phyloP scores from a whole-genome alignment of 305 asterid genomes.

The Solanum hybrid region DNA sequence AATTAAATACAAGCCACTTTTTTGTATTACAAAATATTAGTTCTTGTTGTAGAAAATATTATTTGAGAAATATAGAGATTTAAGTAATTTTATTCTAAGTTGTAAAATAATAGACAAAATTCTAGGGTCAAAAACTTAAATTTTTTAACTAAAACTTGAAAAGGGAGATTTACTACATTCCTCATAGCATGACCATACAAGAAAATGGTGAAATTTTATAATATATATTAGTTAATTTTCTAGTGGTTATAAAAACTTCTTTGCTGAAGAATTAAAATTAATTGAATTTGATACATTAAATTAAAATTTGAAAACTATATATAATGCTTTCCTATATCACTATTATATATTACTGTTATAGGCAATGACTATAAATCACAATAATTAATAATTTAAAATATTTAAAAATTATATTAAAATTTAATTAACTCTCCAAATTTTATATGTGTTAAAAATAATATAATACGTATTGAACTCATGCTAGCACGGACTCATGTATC shows the following conservation, averaged over 20 bases:
- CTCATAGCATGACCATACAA: neutral
- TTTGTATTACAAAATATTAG: neutral
- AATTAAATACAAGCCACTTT: neutral
- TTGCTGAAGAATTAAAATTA: neutral
- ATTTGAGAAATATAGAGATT: neutral
- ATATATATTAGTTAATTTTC: neutral
- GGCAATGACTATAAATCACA: neutral
- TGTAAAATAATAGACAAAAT: neutral
- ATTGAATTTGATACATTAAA: neutral
- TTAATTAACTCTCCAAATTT: neutral
- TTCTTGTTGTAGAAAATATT: neutral
- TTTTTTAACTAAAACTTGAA: neutral
- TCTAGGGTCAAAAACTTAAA: neutral
- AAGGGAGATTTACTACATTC: neutral
- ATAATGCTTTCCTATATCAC: neutral
- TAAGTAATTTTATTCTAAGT: neutral
- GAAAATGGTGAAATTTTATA: neutral
- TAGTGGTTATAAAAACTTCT: neutral
- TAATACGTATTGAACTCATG: neutral
- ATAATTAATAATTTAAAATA: no score
- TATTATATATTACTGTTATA: no score
- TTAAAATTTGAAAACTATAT: neutral
- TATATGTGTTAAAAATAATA: no score
- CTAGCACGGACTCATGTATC: neutral
- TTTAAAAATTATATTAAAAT: no score